Evolutionary conservation across 768 basidiomycete species (phyloP), one percentile per base, ranked within the genome.

Genomic region (Mrakia hoshinonis): DNA sequence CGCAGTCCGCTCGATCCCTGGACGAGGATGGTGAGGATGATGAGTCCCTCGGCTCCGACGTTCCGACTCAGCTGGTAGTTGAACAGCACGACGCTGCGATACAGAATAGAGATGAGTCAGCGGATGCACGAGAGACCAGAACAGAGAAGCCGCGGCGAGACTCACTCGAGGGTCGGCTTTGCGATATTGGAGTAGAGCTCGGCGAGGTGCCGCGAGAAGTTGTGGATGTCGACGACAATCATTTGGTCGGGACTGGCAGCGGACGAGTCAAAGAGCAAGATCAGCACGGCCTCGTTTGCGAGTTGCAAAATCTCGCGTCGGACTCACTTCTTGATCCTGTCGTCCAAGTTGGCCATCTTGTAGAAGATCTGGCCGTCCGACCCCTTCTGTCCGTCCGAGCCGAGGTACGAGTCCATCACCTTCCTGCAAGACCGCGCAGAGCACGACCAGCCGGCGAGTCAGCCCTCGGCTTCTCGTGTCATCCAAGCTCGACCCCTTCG

Each of bases 301-400:
- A n/a, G n/a, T n/a, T n/a, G n/a, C 10, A 63, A 43, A 15, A 31
- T 31, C 38, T 61, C 77, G 84, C 75, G 68, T 90, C 89, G 96
- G 92, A 78, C 97, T 93, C 20, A 91, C 89, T 97, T 96, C 83
- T 92, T 92, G 63, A 97, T 92, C 63, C 95, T 83, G 77, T 97
- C 95, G 77, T 97, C 94, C 75, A 98, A 81, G 78, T 96, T 96
- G 54, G 90, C 92, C 20, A 99, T 80, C 79, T 96, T 95, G 79
- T 99, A 99, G 79, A 93, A 99, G 15, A 91, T 85, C 78, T 94
- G 94, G 54, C 88, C 88, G 61, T 87, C 85, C 0, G 83, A 79
- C 4, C 83, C 84, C 69, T 88, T 86, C n/a, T 54, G 6, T 11
- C 82, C 82, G 36, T 85, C 86, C 47, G 88, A 84, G 0, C 89